phyloP scores from a whole-genome alignment of 2,329 filamentous ascomycete genomes.

The Bipolaris oryzae region DNA sequence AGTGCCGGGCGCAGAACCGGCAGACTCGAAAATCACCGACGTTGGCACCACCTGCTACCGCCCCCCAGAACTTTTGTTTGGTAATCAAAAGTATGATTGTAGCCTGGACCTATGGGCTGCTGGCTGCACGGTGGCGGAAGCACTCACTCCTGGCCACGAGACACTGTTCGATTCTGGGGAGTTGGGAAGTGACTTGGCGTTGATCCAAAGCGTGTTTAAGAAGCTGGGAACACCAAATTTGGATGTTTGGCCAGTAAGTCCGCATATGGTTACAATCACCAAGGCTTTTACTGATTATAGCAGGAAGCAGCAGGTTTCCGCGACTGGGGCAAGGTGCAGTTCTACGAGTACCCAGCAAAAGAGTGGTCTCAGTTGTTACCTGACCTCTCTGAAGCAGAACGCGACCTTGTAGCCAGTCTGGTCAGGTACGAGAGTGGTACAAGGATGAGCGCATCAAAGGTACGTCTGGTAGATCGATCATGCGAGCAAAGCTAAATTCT shows the following conservation, averaged over 20 bases:
- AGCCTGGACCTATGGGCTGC: constrained; percentile 88
- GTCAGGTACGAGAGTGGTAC: constrained; percentile 73
- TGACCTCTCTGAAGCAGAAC: constrained; percentile 62
- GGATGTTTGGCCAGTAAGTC: constrained; percentile 77
- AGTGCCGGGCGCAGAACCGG: constrained; percentile 64
- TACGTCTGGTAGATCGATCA: constrained; percentile 29
- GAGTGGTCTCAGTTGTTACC: constrained; percentile 74
- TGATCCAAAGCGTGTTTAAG: constrained; percentile 92
- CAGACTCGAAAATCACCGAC: constrained; percentile 79
- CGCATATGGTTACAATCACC: not conserved
- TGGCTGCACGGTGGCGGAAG: constrained; percentile 82
- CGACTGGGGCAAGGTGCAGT: constrained; percentile 87
- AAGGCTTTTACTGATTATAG: constrained; percentile 14
- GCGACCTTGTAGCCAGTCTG: constrained; percentile 69
- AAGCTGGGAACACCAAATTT: constrained; percentile 84
- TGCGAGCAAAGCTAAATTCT: constrained; percentile 5
- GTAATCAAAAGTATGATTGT: constrained; percentile 72
- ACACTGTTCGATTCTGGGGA: constrained; percentile 86
- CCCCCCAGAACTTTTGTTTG: constrained; percentile 88
- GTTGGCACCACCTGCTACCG: constrained; percentile 93
- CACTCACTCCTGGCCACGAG: constrained; percentile 60
- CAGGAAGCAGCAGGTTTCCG: constrained; percentile 71
- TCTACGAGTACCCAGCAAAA: constrained; percentile 71
- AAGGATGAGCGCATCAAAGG: constrained; percentile 71
- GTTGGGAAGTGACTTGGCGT: constrained; percentile 86